Conservation (phyloP, 2,329 filamentous ascomycete genomes). For the Cytospora mali region DNA sequence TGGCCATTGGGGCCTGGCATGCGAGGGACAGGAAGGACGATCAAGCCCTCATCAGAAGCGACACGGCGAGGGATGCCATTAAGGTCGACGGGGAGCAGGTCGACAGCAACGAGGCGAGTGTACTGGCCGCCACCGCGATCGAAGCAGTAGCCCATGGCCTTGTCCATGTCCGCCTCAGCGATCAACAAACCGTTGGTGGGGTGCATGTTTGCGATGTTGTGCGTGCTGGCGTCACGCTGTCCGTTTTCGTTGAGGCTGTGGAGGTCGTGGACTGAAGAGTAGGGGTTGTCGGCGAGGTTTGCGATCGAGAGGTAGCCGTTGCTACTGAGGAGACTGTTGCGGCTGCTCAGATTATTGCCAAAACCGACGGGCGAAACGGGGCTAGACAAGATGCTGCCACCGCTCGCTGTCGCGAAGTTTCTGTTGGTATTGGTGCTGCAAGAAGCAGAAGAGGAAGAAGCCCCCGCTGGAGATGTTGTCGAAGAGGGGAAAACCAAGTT, state of each 20-base stretch:
- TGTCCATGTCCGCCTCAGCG: slow-evolving; percentile 34
- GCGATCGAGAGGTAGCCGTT: not conserved
- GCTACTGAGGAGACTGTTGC: not conserved
- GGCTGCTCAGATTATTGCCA: not conserved
- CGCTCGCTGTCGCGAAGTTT: not conserved
- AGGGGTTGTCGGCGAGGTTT: not conserved
- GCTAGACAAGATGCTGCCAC: not conserved
- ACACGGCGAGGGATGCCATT: slow-evolving; percentile 48
- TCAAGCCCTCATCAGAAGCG: slow-evolving; percentile 45
- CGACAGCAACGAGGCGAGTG: slow-evolving; percentile 58
- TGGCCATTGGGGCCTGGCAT: slow-evolving; percentile 42
- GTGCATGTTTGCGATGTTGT: slow-evolving; percentile 14
- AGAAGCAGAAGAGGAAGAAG: not conserved
- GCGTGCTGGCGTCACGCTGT: slow-evolving; percentile 19
- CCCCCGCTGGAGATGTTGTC: not conserved
- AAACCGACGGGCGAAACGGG: not conserved
- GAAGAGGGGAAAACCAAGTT: not conserved
- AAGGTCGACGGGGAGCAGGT: slow-evolving; percentile 49
- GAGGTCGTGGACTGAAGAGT: not conserved
- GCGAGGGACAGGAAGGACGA: slow-evolving; percentile 48
- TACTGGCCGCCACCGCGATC: slow-evolving; percentile 56
- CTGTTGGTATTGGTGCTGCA: not conserved
- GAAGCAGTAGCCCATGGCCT: slow-evolving; percentile 53
- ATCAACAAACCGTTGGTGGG: slow-evolving; percentile 20
- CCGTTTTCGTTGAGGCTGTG: too few species aligned